Percentiles rank a stretch among this genome's conserved stretches.
Evolutionary conservation across 2,329 filamentous ascomycete genomes (phyloP).

Genomic region (Leptosphaerulina australis): DNA sequence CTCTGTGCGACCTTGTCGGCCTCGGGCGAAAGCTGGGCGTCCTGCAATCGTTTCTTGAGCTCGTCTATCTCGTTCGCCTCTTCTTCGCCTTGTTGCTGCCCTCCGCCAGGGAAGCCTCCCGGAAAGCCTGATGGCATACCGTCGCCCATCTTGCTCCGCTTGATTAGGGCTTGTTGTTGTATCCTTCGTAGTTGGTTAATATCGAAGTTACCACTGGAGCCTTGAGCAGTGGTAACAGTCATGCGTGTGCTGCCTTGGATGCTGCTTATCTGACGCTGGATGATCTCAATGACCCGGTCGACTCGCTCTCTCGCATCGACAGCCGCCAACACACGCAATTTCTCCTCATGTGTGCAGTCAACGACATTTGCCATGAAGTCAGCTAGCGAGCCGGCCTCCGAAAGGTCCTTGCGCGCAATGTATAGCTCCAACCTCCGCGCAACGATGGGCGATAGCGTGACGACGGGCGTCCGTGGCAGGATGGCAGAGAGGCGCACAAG

Average conservation of each 20-base stretch:
- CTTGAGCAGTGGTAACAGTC: slow-evolving; percentile 73
- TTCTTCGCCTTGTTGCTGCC: slow-evolving; percentile 65
- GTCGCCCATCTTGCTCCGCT: slow-evolving; percentile 41
- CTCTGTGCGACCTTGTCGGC: slow-evolving; percentile 89
- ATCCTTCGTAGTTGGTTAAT: slow-evolving; percentile 52
- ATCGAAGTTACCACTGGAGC: slow-evolving; percentile 50
- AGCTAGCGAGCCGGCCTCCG: slow-evolving; percentile 82
- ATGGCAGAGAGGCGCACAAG: slow-evolving; percentile 84
- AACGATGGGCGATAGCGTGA: slow-evolving; percentile 79
- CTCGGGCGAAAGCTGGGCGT: slow-evolving; percentile 80
- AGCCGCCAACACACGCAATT: slow-evolving; percentile 82
- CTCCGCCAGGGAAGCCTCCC: slow-evolving; percentile 51
- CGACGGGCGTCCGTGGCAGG: slow-evolving; percentile 70
- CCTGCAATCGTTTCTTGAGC: slow-evolving; percentile 83
- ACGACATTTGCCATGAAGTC: slow-evolving; percentile 97
- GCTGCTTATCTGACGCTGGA: slow-evolving; percentile 79
- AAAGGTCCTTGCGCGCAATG: slow-evolving; percentile 79
- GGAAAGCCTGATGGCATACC: slow-evolving; percentile 48
- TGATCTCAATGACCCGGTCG: slow-evolving; percentile 79
- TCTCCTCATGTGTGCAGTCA: slow-evolving; percentile 87
- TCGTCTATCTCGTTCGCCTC: slow-evolving; percentile 91
- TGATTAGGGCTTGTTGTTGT: slow-evolving; percentile 51
- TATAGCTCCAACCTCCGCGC: slow-evolving; percentile 85
- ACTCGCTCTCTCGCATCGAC: slow-evolving; percentile 79
- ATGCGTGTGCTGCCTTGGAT: slow-evolving; percentile 90